Base-by-base conservation (phyloP, 257 asterid species). In the Rhazya stricta region DNA sequence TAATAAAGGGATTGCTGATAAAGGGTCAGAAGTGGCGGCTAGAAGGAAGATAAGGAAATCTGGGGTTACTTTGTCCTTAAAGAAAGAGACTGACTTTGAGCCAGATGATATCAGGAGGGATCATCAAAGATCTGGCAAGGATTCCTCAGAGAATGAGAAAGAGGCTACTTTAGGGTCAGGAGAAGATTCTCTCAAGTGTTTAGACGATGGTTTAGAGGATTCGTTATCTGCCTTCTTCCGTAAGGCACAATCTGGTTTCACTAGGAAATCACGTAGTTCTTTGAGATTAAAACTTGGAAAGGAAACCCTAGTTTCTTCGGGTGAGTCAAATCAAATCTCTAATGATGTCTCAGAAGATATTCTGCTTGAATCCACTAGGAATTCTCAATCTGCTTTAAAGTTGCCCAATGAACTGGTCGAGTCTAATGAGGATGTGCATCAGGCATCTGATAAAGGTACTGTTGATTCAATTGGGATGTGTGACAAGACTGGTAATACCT, bases 221-320 rank as follows among this genome's bases (percentile, higher is more conserved):
- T 90, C 97, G 11, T 84, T 92, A 73, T 89, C 92, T 78, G 73
- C 85, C 69, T 89, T 85, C 71, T 79, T 86, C 67, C 91, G 70
- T 36, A 91, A 88, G 76, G 84, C 88, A 39, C 97, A 89, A 78
- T 85, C 96, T 46, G 91, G 84, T 76, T 62, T 80, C 76, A 69
- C 36, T 54, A 73, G 81, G 73, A 88, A 86, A 80, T 84, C 88
- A 51, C 85, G 70, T 72, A 75, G 82, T 83, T 62, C 91, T 74
- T 83, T 81, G 69, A 84, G 80, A 82, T 67, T 70, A 81, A 84
- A 88, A 81, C 84, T 67, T 78, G 88, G 67, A 72, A 85, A 81
- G 80, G 88, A 63, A 74, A 73, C 81, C 79, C 83, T 67, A 77
- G 76, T 71, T 67, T 79, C 79, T 19, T 72, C 66, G 71, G 88